Evolutionary conservation across 2,329 filamentous ascomycete genomes (phyloP).

Genomic region (Biscogniauxia sp.): DNA sequence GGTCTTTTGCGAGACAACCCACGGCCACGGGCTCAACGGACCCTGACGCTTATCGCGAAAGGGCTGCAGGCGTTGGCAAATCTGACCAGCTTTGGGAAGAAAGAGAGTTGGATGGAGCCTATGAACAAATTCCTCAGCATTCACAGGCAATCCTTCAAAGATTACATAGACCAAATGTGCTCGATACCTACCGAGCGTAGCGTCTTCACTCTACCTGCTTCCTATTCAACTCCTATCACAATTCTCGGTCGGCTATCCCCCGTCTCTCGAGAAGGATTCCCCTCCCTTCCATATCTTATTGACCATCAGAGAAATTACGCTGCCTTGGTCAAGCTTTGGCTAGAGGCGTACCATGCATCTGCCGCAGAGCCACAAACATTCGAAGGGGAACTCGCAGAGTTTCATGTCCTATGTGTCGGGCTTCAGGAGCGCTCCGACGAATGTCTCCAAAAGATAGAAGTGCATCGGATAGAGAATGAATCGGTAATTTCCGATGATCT

Average conservation of each 20-base stretch:
- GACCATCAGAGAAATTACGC: constrained; percentile 86
- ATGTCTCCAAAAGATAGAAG: constrained; percentile 50
- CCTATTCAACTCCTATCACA: constrained; percentile 88
- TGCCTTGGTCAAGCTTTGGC: constrained; percentile 77
- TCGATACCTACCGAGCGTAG: constrained; percentile 71
- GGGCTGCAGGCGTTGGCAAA: constrained; percentile 88
- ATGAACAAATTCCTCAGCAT: constrained; percentile 86
- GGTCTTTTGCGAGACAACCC: constrained; percentile 82
- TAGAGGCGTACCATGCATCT: constrained; percentile 50
- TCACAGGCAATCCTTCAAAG: constrained; percentile 77
- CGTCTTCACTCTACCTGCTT: constrained; percentile 67
- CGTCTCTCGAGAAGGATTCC: constrained; percentile 85
- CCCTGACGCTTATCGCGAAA: constrained; percentile 89
- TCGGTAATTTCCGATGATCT: constrained; percentile 37
- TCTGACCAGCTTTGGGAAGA: constrained; percentile 85
- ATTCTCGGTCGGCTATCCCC: constrained; percentile 81
- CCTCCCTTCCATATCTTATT: constrained; percentile 87
- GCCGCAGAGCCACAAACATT: constrained; percentile 36
- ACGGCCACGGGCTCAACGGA: constrained; percentile 77
- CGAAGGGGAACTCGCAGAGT: constrained; percentile 52
- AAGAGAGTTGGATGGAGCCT: constrained; percentile 98
- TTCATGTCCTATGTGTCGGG: constrained; percentile 49
- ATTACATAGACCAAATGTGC: constrained; percentile 84
- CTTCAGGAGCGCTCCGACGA: constrained; percentile 51
- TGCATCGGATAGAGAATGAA: constrained; percentile 39